Percentiles rank a stretch among this genome's conserved stretches.
Conservation (phyloP, 495 filamentous ascomycete species). For the Penicillium dipodomyicola region DNA sequence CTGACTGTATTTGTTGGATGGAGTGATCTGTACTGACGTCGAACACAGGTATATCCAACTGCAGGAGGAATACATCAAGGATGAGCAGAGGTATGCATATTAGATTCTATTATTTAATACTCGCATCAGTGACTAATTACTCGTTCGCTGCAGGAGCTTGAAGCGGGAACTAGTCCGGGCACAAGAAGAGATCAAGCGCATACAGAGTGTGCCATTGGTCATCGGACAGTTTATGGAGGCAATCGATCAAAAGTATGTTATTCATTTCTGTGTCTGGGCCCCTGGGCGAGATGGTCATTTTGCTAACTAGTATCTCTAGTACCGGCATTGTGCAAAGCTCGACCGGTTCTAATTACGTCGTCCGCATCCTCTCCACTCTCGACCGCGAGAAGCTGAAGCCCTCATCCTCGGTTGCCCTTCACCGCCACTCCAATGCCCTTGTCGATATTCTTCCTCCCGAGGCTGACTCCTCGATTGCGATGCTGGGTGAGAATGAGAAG, state of each 20-base stretch:
- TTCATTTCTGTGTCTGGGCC: conserved; percentile 18
- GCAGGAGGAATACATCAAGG: conserved; percentile 99
- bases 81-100: conserved; percentile 79
- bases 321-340: conserved; percentile 98
- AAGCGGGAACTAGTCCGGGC: conserved; percentile 96
- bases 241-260: conserved; percentile 97
- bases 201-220: conserved; percentile 95
- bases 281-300: neutral
- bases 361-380: conserved; percentile 95
- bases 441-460: conserved; percentile 98
- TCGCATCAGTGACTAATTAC: conserved; percentile 12
- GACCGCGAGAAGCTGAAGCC: conserved; percentile 97
- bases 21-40: conserved; percentile 30
- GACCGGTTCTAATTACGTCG: conserved; percentile 98
- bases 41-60: conserved; percentile 80
- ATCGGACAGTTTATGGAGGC: conserved; percentile 99
- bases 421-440: conserved; percentile 92
- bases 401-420: conserved; percentile 93
- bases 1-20: neutral
- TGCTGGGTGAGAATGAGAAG: conserved; percentile 95
- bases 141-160: conserved; percentile 64
- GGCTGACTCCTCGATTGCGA: conserved; percentile 96
- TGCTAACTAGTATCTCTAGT: conserved; percentile 48
- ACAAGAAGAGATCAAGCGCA: conserved; percentile 99
- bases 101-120: neutral